Evolutionary conservation across 2,329 filamentous ascomycete genomes (phyloP), one percentile per base, ranked within the genome.

Genomic region (Mycosphaerella sp.): DNA sequence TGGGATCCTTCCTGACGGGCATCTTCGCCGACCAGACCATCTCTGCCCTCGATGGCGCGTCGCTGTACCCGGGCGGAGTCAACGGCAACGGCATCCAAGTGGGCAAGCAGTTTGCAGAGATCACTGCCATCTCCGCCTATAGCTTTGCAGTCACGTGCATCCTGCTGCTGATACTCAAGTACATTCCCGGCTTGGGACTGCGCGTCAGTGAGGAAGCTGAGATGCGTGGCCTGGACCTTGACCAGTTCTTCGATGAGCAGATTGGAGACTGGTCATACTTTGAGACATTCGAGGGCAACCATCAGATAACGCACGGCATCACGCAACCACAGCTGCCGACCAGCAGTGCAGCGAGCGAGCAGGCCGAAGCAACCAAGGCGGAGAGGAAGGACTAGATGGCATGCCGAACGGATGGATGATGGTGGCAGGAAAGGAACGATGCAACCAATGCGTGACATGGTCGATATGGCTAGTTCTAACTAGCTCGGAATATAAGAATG

Each of bases 171-270:
- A 70, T 75, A 13, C 65, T 81, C 52, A 79, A 79, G 63, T 78
- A 70, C 57, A 75, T 78, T 30, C 78, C 78, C 0, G 73, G 73
- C 37, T 71, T 80, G 70, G 72, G 76, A 28, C 66, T 81, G 47
- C 71, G 78, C 39, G 77, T 80, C 44, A 72, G 68, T 52, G 77
- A 79, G 53, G 76, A 80, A 61, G 74, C 69, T 3, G 78, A 80
- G 65, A 76, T 77, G 68, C 70, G 75, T 46, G 78, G 79, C 14
- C 62, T 80, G 25, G 78, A 80, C 57, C 58, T 73, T 5, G 73
- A 79, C 35, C 75, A 79, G 61, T 80, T 81, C 65, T 70, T 75
- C 37, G 77, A 79, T 41, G 78, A 80, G 67, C 73, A 78, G 65
- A 79, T 81, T 62, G 66, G 65, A 37, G 64, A 68, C 43, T 63